Conservation (phyloP, 129 eudicot species). For the Ambrosia trifida region DNA sequence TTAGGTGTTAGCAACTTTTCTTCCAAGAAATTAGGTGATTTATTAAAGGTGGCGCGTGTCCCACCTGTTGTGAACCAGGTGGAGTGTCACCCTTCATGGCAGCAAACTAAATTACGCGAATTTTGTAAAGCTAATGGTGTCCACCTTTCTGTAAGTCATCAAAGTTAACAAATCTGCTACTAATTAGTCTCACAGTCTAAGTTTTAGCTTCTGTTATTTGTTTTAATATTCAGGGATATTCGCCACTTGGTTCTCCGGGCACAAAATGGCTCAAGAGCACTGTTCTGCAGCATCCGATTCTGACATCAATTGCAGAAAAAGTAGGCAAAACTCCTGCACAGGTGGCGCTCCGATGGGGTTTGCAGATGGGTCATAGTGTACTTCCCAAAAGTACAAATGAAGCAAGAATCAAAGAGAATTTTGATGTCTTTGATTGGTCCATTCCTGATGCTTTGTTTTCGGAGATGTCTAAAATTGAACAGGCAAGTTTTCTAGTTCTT, state of each 20-base stretch:
- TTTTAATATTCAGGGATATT: slow-evolving; percentile 39
- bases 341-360: slow-evolving; percentile 60
- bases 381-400: slow-evolving; percentile 59
- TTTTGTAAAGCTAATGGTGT: slow-evolving; percentile 73
- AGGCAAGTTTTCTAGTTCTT: slow-evolving; percentile 29
- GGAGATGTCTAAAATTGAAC: slow-evolving; percentile 46
- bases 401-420: slow-evolving; percentile 46
- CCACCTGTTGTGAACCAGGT: slow-evolving; percentile 84
- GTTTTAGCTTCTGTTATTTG: neutral
- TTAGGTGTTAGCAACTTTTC: slow-evolving; percentile 89
- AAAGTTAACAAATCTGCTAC: neutral
- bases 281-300: slow-evolving; percentile 45
- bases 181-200: neutral
- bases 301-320: slow-evolving; percentile 43
- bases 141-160: slow-evolving; percentile 56
- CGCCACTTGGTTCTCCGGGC: slow-evolving; percentile 66
- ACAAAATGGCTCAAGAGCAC: slow-evolving; percentile 47
- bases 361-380: slow-evolving; percentile 60
- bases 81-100: slow-evolving; percentile 85
- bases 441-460: slow-evolving; percentile 49
- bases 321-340: slow-evolving; percentile 59
- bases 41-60: slow-evolving; percentile 43
- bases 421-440: slow-evolving; percentile 41
- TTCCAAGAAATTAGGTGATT: slow-evolving; percentile 57
- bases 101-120: slow-evolving; percentile 59